A percentile compares a stretch with the other conserved stretches of the same genome.
phyloP scores from a whole-genome alignment of 192 early-diverging fungal species.

The Dissophora globulifera region DNA sequence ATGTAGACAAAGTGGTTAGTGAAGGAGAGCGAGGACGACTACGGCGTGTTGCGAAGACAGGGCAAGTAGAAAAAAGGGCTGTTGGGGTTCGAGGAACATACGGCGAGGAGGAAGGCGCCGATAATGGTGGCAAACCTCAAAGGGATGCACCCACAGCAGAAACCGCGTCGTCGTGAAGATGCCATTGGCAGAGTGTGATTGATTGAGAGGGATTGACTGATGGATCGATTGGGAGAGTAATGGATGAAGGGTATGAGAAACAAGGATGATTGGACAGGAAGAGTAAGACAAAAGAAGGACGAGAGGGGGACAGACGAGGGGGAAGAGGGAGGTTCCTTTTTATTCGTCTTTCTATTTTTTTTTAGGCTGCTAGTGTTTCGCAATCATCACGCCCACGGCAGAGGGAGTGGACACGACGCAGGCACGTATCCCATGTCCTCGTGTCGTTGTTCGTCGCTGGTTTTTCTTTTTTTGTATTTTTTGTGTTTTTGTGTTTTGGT shows the following conservation, averaged over 20 bases:
- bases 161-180: constrained; percentile 4
- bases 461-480: no score
- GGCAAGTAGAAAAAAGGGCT: not conserved
- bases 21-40: not conserved
- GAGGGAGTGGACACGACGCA: no score
- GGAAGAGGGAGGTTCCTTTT: not conserved
- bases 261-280: not conserved
- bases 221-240: no score
- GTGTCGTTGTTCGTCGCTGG: no score
- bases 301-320: not conserved
- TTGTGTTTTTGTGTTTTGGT: no score
- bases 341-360: no score
- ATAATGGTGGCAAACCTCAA: constrained; percentile 42
- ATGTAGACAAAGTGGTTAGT: not conserved
- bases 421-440: no score
- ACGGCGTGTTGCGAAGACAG: not conserved
- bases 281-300: not conserved
- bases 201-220: not conserved
- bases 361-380: no score
- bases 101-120: constrained; percentile 24
- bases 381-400: no score
- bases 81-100: constrained; percentile 7
- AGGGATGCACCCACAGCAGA: constrained; percentile 47
- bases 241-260: constrained; percentile 1
- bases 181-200: no score